Conservation (phyloP, 352 stramenopile genomes). For the Phytopythium mirpurense region DNA sequence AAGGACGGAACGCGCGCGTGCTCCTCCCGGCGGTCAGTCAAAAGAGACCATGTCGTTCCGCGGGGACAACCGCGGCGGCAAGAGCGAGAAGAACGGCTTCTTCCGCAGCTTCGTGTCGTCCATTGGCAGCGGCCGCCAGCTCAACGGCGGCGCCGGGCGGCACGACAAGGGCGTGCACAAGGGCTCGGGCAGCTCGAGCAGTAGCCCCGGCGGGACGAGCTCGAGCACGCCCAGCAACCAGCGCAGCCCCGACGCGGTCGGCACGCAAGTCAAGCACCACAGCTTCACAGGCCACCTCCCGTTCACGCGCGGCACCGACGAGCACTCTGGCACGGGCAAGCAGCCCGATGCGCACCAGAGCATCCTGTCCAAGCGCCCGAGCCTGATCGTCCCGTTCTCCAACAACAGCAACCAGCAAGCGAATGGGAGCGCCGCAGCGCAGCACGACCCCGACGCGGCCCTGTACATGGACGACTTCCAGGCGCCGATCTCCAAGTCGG, state of each 20-base stretch:
- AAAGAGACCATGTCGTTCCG: conserved; percentile 30
- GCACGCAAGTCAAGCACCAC: conserved; percentile 52
- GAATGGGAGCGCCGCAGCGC: conserved; percentile 7
- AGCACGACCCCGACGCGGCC: conserved; percentile 20
- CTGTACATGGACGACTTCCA: conserved; percentile 77
- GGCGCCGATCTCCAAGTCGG: conserved; percentile 75
- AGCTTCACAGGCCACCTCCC: conserved; percentile 68
- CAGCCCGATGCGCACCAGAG: conserved; percentile 31
- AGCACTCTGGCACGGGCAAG: conserved; percentile 6
- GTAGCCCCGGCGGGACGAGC: conserved; percentile 26
- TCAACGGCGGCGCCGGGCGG: conserved; percentile 9
- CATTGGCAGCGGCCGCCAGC: conserved; percentile 41
- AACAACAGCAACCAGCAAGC: conserved; percentile 21
- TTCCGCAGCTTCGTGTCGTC: conserved; percentile 62
- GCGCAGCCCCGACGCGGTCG: conserved; percentile 10
- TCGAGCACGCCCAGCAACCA: conserved; percentile 21
- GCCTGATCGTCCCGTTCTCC: conserved; percentile 70
- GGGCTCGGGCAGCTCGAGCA: conserved; percentile 26
- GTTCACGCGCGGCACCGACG: conserved; percentile 44
- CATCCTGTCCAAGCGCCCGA: conserved; percentile 66
- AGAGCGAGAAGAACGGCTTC: conserved; percentile 46
- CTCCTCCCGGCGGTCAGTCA: conserved; percentile 1
- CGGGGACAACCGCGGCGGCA: conserved; percentile 14
- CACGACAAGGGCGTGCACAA: conserved; percentile 31
- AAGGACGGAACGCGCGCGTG: neutral